Evolutionary conservation across 169 alveolate genomes (phyloP), one percentile per base, ranked within the genome.

Genomic region (Plasmodium reichenowi): DNA sequence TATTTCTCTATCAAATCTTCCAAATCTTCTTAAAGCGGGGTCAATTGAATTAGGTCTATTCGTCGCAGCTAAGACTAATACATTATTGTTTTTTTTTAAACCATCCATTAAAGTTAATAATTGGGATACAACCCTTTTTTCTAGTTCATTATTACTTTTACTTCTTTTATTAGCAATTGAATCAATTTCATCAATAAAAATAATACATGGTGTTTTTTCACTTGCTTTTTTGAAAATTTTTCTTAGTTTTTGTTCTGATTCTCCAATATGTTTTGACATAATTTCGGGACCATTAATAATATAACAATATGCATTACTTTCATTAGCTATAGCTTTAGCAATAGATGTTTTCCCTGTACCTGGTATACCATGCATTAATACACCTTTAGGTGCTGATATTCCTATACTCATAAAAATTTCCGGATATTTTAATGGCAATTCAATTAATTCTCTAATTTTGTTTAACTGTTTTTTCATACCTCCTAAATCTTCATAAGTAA

Each of bases 171-270:
- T 96, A 70, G 98, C 97, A 32, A 97, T 94, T 26, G 97, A 92
- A 92, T 97, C 99, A 60, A 98, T 94, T 72, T 98, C 98, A 86
- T 98, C 99, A 6, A 98, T 93, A 86, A 98, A 95, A 13, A 98
- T 92, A 48, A 95, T 94, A 29, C 95, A 86, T 15, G 96, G 96
- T 0, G 94, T 93, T 63, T 94, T 91, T 62, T 92, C 94, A 8
- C 93, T 58, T 0, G 96, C 96, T 66, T 85, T 93, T 85, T 96
- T 95, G 72, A 95, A 95, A 45, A 96, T 78, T 3, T 94, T 95
- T 48, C 98, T 75, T 29, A 96, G 92, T 54, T 94, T 93, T 15
- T 94, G 95, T 93, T 96, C 98, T 13, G 97, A 94, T 62, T 96
- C 98, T 1, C 98, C 98, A 43, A 94, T 93, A 64, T 92, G 95